Percentiles rank a stretch among this genome's conserved stretches.
Conservation (phyloP, 192 early-diverging fungal genomes). For the Coemansia biformis region DNA sequence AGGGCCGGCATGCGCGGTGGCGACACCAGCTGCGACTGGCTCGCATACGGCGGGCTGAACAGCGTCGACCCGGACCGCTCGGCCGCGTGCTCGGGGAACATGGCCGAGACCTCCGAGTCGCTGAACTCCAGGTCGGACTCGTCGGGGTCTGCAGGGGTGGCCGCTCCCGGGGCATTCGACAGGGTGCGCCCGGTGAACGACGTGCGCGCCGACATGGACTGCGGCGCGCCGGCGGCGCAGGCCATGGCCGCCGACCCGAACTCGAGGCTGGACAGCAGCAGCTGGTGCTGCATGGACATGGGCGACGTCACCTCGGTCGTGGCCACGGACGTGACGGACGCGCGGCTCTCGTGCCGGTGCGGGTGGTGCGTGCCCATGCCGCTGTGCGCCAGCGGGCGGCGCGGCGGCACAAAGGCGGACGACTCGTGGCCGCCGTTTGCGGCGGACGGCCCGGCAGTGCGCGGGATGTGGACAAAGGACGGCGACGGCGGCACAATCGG, state of each 20-base stretch:
- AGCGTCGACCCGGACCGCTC: constrained; percentile 28
- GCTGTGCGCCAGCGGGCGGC: constrained; percentile 1
- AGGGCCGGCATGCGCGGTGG: constrained; percentile 1
- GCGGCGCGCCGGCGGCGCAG: constrained; percentile 9
- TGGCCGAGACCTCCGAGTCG: constrained; percentile 15
- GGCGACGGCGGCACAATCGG: constrained; percentile 17
- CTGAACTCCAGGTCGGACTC: constrained; percentile 30
- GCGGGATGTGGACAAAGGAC: not conserved
- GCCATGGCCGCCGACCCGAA: constrained; percentile 33
- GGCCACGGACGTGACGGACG: not conserved
- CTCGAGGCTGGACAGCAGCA: constrained; percentile 24
- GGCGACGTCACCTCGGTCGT: constrained; percentile 1
- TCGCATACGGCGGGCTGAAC: constrained; percentile 12
- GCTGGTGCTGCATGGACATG: constrained; percentile 5
- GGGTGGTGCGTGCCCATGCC: constrained; percentile 3
- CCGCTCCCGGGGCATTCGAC: no score
- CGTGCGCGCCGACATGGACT: constrained; percentile 15
- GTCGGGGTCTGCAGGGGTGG: no score
- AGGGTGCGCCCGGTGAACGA: constrained; percentile 7
- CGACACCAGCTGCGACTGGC: constrained; percentile 3
- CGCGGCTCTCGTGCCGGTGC: not conserved
- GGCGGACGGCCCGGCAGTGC: not conserved
- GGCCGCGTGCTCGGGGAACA: constrained; percentile 21
- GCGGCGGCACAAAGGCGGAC: not conserved
- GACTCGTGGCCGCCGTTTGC: not conserved